These are phyloP conservation scores for Chondrus crispus DNA, from an alignment of 23 red algal species.

Conservation along the genomic window DNA sequence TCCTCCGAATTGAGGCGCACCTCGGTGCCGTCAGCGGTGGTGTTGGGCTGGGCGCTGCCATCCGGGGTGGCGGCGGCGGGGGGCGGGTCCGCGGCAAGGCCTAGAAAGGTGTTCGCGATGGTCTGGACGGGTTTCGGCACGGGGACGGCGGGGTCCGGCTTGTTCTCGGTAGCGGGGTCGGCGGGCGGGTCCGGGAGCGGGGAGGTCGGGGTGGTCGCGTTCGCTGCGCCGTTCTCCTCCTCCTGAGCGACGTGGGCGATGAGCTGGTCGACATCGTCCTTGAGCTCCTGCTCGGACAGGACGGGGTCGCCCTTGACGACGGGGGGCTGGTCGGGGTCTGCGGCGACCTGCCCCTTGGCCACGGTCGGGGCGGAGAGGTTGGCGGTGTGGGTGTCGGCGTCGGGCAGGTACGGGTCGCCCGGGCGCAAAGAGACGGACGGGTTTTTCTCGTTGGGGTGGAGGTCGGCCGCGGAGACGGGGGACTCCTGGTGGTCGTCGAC, in stretches of 20 bases:
- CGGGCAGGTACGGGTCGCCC: no score
- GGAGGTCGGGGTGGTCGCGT: background rate
- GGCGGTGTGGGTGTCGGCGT: no score
- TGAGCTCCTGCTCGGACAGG: slow-evolving; percentile 62
- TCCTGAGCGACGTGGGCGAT: slow-evolving; percentile 71
- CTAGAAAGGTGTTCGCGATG: background rate
- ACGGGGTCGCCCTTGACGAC: background rate
- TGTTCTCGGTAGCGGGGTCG: no score
- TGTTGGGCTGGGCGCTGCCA: background rate
- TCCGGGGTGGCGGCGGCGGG: no score
- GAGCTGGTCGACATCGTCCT: slow-evolving; percentile 79
- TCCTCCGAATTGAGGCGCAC: slow-evolving; percentile 50
- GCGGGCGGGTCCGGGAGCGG: no score
- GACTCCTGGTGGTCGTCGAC: no score
- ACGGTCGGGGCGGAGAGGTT: no score
- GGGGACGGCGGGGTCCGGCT: background rate
- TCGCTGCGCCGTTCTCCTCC: background rate
- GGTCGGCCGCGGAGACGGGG: no score
- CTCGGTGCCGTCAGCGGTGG: slow-evolving; percentile 27
- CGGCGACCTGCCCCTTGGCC: no score
- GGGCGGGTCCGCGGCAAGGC: background rate
- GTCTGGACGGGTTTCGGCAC: background rate
- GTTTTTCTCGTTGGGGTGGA: no score
- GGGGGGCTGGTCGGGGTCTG: background rate
- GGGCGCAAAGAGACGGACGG: no score